Evolutionary conservation across 2,329 filamentous ascomycete species (phyloP).

Genomic region (Stylonectria norvegica): DNA sequence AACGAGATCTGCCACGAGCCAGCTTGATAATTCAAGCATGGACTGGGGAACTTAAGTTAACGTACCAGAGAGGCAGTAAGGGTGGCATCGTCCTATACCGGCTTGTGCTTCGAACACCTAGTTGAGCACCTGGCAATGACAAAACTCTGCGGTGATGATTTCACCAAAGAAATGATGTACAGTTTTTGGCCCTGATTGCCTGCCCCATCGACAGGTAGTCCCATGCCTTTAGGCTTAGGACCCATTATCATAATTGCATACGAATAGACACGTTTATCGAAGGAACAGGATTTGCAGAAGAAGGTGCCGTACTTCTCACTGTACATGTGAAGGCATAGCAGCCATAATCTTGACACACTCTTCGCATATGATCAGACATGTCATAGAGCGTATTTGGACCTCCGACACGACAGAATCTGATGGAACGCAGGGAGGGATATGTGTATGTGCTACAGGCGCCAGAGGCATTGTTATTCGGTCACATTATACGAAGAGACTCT

Average conservation of each 20-base stretch:
- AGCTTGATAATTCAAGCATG: not conserved
- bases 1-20: conserved; percentile 26
- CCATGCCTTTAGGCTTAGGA: conserved; percentile 19
- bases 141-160: conserved; percentile 34
- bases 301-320: no score
- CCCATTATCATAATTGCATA: conserved; percentile 13
- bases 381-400: no score
- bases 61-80: conserved; percentile 37
- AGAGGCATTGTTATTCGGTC: no score
- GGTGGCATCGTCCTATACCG: conserved; percentile 38
- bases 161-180: conserved; percentile 32
- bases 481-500: no score
- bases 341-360: no score
- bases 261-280: no score
- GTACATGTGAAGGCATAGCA: no score
- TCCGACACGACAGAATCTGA: no score
- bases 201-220: conserved; percentile 30
- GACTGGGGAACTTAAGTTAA: conserved; percentile 6
- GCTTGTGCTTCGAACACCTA: conserved; percentile 30
- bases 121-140: conserved; percentile 34
- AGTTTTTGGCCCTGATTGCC: conserved; percentile 34
- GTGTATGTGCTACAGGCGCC: no score
- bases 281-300: no score
- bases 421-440: no score
- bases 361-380: no score